phyloP scores from a whole-genome alignment of 2,329 filamentous ascomycete species.

The Hymenoscyphus repandus region DNA sequence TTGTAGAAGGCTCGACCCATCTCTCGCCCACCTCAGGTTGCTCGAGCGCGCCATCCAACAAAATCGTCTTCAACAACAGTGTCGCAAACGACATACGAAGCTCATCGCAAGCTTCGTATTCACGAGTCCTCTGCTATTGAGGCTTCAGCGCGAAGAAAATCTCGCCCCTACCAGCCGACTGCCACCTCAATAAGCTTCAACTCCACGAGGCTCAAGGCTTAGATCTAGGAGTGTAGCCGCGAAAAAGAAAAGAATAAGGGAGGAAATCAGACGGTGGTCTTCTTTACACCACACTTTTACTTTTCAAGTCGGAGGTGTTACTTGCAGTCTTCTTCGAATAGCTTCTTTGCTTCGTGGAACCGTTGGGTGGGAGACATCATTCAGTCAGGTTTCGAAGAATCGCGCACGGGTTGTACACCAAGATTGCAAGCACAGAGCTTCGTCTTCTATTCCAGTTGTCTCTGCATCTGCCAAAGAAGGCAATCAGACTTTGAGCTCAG shows the following conservation, averaged over 20 bases:
- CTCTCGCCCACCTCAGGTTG: background rate
- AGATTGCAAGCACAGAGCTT: conserved; percentile 60
- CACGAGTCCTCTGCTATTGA: too few species aligned
- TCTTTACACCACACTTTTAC: conserved; percentile 14
- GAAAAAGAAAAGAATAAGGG: background rate
- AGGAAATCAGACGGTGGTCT: conserved; percentile 6
- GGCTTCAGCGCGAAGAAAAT: too few species aligned
- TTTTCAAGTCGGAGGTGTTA: conserved; percentile 22
- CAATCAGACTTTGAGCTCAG: conserved; percentile 29
- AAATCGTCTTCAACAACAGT: too few species aligned
- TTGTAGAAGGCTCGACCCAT: background rate
- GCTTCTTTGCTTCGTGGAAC: conserved; percentile 9
- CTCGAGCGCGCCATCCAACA: too few species aligned
- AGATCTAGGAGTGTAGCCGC: background rate
- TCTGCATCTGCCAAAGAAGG: conserved; percentile 32
- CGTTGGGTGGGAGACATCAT: conserved; percentile 12
- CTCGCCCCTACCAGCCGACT: background rate
- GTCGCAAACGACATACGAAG: too few species aligned
- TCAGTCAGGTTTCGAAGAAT: conserved; percentile 24
- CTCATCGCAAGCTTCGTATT: too few species aligned
- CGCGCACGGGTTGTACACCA: conserved; percentile 18
- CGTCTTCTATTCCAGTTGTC: conserved; percentile 45
- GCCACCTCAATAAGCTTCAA: background rate
- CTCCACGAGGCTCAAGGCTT: conserved; percentile 5
- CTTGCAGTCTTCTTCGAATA: conserved; percentile 15